Evolutionary conservation across 495 filamentous ascomycete genomes (phyloP).

Genomic region (Penicillium malachiteum): DNA sequence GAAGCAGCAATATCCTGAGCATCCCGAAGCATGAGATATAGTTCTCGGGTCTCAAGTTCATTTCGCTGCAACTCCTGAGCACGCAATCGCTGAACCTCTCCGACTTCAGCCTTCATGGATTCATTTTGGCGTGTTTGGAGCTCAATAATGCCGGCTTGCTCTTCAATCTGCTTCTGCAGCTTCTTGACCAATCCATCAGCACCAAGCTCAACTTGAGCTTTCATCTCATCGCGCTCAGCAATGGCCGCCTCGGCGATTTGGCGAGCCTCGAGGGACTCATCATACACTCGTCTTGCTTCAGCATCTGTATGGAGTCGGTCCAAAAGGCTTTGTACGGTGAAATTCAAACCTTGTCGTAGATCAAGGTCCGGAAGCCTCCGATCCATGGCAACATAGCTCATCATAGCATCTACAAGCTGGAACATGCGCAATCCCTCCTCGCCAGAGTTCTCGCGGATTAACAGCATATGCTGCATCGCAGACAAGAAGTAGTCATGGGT

Average conservation of each 20-base stretch:
- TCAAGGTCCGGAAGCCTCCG: conserved; percentile 94
- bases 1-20: conserved; percentile 93
- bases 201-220: conserved; percentile 84
- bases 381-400: conserved; percentile 99
- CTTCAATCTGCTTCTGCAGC: conserved; percentile 87
- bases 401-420: conserved; percentile 95
- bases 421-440: conserved; percentile 96
- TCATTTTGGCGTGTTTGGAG: conserved; percentile 84
- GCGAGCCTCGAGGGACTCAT: conserved; percentile 84
- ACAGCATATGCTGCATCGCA: conserved; percentile 88
- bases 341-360: conserved; percentile 93
- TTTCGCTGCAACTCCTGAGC: conserved; percentile 92
- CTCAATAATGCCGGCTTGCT: conserved; percentile 86
- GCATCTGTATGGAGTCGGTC: conserved; percentile 96
- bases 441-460: conserved; percentile 89
- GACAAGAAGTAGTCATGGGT: conserved; percentile 95
- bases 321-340: conserved; percentile 91
- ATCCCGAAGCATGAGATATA: conserved; percentile 98
- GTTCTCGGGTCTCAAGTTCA: conserved; percentile 90
- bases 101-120: conserved; percentile 81
- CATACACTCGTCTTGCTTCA: conserved; percentile 84
- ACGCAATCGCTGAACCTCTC: conserved; percentile 79
- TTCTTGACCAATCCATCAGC: conserved; percentile 93
- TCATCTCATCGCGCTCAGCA: conserved; percentile 96
- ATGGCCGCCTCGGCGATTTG: conserved; percentile 94